Conservation (phyloP, 352 stramenopile species). For the Phytopythium boreale region DNA sequence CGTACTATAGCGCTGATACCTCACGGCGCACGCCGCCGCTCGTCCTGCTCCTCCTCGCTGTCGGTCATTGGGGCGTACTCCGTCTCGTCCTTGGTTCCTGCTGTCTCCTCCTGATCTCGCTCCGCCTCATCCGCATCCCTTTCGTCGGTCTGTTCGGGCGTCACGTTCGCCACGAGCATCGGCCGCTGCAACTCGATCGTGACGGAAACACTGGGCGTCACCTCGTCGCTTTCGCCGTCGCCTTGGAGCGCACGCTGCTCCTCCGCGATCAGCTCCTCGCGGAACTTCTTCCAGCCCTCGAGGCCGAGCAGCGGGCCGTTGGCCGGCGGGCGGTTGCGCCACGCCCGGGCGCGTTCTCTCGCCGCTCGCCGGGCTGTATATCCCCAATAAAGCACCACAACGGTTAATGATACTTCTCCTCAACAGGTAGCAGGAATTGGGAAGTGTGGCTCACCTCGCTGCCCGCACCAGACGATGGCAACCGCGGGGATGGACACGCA, state of each 20-base stretch:
- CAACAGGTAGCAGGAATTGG: too few relatives aligned
- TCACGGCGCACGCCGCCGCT: background rate
- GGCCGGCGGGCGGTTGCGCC: conserved; percentile 2
- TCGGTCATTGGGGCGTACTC: background rate
- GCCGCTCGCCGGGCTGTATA: background rate
- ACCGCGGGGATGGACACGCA: conserved; percentile 5
- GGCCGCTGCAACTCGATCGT: conserved; percentile 6
- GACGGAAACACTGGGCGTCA: background rate
- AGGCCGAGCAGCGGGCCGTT: conserved; percentile 20
- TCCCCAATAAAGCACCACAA: background rate
- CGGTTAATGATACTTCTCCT: background rate
- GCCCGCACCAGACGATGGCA: conserved; percentile 5
- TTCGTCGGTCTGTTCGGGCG: background rate
- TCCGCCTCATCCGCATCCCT: background rate
- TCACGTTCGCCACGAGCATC: background rate
- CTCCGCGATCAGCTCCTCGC: conserved; percentile 27
- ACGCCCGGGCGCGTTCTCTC: background rate
- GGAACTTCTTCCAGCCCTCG: conserved; percentile 27
- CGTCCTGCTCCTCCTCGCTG: background rate
- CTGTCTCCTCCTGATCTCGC: background rate
- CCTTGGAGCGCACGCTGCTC: conserved; percentile 5
- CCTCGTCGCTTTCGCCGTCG: background rate
- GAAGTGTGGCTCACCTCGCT: conserved; percentile 7
- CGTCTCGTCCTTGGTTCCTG: background rate
- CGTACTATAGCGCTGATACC: background rate